Percentiles rank a stretch among this genome's conserved stretches.
Evolutionary conservation across 1,284 basidiomycete species (phyloP).

Genomic region (Trichosporon faecale): DNA sequence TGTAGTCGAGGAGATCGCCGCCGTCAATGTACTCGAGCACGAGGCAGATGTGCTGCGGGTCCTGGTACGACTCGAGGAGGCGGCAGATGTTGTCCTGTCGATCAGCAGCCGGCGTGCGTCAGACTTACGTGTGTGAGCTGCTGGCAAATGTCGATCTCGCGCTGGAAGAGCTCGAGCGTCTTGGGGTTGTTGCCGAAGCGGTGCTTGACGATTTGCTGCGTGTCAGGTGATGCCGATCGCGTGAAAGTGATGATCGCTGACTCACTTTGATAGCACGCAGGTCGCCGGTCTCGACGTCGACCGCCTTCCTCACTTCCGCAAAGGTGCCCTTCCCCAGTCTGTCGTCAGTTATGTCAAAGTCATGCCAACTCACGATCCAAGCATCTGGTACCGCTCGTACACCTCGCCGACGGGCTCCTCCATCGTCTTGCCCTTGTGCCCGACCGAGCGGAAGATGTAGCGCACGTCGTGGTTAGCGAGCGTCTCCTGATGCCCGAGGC

Average conservation of each 20-base stretch:
- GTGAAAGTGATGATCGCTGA: not conserved
- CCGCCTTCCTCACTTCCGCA: conserved; percentile 51
- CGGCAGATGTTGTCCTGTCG: conserved; percentile 69
- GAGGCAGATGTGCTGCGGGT: conserved; percentile 62
- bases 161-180: conserved; percentile 58
- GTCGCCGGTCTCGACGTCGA: conserved; percentile 48
- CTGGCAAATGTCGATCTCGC: conserved; percentile 78
- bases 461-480: conserved; percentile 54
- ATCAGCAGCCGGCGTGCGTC: not conserved
- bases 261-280: conserved; percentile 51
- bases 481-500: conserved; percentile 62
- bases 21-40: conserved; percentile 65
- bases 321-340: conserved; percentile 53
- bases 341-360: conserved; percentile 12
- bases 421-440: conserved; percentile 36
- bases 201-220: conserved; percentile 50
- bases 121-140: conserved; percentile 62
- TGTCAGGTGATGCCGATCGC: conserved; percentile 56
- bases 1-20: conserved; percentile 82
- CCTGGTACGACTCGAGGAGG: conserved; percentile 72
- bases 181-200: conserved; percentile 53
- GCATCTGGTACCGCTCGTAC: conserved; percentile 48
- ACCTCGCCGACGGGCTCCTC: conserved; percentile 52
- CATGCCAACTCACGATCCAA: conserved; percentile 37
- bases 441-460: conserved; percentile 54